Conservation (phyloP, 2,329 filamentous ascomycete species). For the Cladosporium phlei region DNA sequence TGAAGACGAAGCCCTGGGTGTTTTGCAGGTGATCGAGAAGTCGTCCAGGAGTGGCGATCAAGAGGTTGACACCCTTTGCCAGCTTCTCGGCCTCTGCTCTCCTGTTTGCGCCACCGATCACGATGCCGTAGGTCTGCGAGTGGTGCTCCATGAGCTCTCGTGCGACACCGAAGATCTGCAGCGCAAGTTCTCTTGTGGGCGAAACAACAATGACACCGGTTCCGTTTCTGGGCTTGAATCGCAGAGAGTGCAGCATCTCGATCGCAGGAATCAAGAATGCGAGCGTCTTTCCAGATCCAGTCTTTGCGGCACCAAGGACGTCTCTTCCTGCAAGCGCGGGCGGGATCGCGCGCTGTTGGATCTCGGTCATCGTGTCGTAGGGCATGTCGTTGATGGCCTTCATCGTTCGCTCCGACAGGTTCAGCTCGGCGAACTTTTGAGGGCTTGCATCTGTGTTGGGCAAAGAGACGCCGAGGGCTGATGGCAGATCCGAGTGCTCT, state of each 20-base stretch:
- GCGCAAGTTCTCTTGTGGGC: slow-evolving; percentile 85
- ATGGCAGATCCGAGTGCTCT: slow-evolving; percentile 48
- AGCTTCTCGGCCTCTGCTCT: slow-evolving; percentile 92
- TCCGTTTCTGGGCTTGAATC: slow-evolving; percentile 90
- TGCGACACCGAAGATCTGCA: slow-evolving; percentile 95
- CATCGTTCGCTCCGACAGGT: slow-evolving; percentile 82
- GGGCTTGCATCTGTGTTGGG: slow-evolving; percentile 59
- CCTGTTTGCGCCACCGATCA: slow-evolving; percentile 90
- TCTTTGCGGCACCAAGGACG: slow-evolving; percentile 92
- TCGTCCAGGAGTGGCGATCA: slow-evolving; percentile 90
- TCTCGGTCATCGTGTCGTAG: slow-evolving; percentile 92
- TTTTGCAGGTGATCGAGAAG: slow-evolving; percentile 92
- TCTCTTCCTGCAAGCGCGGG: slow-evolving; percentile 84
- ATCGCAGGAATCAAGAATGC: slow-evolving; percentile 91
- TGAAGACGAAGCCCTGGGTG: slow-evolving; percentile 82
- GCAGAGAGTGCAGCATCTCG: slow-evolving; percentile 83
- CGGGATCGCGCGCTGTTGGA: slow-evolving; percentile 82
- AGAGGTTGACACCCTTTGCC: slow-evolving; percentile 84
- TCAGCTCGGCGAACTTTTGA: slow-evolving; percentile 72
- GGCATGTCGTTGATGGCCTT: slow-evolving; percentile 87
- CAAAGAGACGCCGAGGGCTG: slow-evolving; percentile 51
- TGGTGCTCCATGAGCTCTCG: slow-evolving; percentile 89
- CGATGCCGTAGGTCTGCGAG: slow-evolving; percentile 91
- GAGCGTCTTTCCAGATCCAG: slow-evolving; percentile 90
- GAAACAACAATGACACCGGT: slow-evolving; percentile 90